Base-by-base conservation (phyloP, 2,329 filamentous ascomycete species). In the Nannizziopsis arthrosporioides region DNA sequence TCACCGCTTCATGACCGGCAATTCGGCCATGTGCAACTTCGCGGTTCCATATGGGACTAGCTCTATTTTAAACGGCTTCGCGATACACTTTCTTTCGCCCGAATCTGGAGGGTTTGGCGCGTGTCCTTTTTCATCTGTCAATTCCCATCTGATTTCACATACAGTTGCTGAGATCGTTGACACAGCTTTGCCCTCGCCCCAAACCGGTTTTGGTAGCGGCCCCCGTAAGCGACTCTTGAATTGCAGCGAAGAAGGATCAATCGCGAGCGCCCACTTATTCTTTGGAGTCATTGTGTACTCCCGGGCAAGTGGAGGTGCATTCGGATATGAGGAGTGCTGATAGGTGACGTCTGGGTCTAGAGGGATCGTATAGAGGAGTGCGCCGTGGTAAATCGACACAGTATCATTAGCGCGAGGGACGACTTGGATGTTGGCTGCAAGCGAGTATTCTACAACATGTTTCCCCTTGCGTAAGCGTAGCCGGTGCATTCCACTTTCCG, bases 11-110 rank as follows among this genome's bases (percentile, higher is more conserved):
- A 62, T 54, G 1, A 55, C 59, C 5, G 68, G 68, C 31, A 71
- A 59, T 48, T 72, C 66, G 9, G 66, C 67, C 57, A 74, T 71
- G 51, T 71, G 70, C 49, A 73, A 54, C 55, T 70, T 72, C 11
- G 70, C 65, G 35, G 66, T 66, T 1, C 69, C 71, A 57, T 69
- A 73, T n/a, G 71, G 72, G 10, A 67, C 61, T 14, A 73, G 49
- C n/a, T 61, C 61, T 10, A 65, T 56, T 42, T 61, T 57, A 49
- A 62, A 63, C n/a, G 55, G 59, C 36, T 60, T 52, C 0, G 64
- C 63, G 2, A 64, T 61, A 34, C 65, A 67, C 9, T 61, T 59
- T 19, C 64, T 57, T 15, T 61, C 55, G 9, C 57, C 57, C 22
- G 57, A 53, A 30, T 63, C 49, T 4, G 67, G 64, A 6, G 63